Percentiles rank a stretch among this genome's conserved stretches.
phyloP scores from a whole-genome alignment of 129 eudicot species.

The Arctium minus region DNA sequence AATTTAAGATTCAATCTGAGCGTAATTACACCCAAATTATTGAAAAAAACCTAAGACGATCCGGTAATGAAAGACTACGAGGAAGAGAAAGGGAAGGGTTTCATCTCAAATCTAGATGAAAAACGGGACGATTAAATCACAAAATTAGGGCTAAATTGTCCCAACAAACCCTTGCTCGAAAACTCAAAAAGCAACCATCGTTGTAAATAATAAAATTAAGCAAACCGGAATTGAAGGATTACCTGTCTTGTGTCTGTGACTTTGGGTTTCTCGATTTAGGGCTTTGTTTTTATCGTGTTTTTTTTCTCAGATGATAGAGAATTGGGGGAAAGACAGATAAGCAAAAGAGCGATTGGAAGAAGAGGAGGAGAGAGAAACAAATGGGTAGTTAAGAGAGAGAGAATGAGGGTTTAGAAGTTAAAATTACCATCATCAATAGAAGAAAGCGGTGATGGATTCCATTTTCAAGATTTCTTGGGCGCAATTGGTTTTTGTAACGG shows the following conservation, averaged over 20 bases:
- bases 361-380: conserved; percentile 6
- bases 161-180: conserved; percentile 3
- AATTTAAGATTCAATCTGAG: neutral
- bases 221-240: conserved; percentile 27
- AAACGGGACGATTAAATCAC: neutral
- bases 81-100: neutral
- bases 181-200: neutral
- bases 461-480: neutral
- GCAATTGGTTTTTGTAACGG: neutral
- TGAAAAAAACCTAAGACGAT: neutral
- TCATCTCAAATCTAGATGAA: neutral
- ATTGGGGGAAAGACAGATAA: conserved; percentile 33
- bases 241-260: conserved; percentile 35
- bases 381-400: conserved; percentile 3
- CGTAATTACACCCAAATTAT: neutral
- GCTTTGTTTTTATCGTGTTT: conserved; percentile 25
- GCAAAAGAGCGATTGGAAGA: conserved; percentile 25
- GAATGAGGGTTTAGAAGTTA: conserved; percentile 6
- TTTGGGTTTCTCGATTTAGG: conserved; percentile 24
- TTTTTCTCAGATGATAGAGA: conserved; percentile 8
- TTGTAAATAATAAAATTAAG: neutral
- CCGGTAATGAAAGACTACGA: neutral
- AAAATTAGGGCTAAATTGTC: neutral
- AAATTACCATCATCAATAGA: neutral
- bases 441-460: conserved; percentile 15